Evolutionary conservation across 2,329 filamentous ascomycete species (phyloP), one percentile per base, ranked within the genome.

Genomic region (Fusarium abutilonis): DNA sequence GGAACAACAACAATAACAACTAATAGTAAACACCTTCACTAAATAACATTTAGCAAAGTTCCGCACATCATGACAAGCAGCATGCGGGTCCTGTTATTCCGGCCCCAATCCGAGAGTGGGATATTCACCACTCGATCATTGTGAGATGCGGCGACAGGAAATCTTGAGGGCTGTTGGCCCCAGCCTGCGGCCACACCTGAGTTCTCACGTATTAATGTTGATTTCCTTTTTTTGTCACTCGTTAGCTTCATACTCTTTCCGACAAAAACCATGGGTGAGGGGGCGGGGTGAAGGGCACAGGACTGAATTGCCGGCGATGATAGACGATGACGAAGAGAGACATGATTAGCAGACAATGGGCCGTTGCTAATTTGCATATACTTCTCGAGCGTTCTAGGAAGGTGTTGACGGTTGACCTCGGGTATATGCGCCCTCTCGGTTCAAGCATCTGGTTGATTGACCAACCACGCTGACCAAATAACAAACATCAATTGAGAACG

Each of bases 291-390:
- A 59, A 26, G 42, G 42, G 34, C 48, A 35, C 23, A 26, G 23
- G 5, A 35, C 28, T 46, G 42, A 63, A 63, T 45, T 48, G 52
- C 57, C 59, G 55, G 32, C 28, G 44, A 64, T 64, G 62, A 59
- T 49, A 48, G 57, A 48, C 28, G 45, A 64, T 65, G 61, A 62
- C 61, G 61, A 57, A 17, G 43, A 46, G 51, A 26, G 45, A 39
- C 29, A 36, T 51, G 6, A n/a, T 13, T 31, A 38, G 14, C 23
- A 40, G 21, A 38, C n/a, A 38, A 39, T 36, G 35, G 46, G 40
- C 28, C 40, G 29, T 28, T 51, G 19, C 31, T 15, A 46, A 47
- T 47, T 31, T 49, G 32, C 42, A 35, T 48, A 54, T 39, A 19
- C 36, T 58, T 28, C 21, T 45, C 34, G 15, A 41, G 43, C 21